Evolutionary conservation across 208 protist species (phyloP), one percentile per base, ranked within the genome.

Genomic region (Crithidia thermophila): DNA sequence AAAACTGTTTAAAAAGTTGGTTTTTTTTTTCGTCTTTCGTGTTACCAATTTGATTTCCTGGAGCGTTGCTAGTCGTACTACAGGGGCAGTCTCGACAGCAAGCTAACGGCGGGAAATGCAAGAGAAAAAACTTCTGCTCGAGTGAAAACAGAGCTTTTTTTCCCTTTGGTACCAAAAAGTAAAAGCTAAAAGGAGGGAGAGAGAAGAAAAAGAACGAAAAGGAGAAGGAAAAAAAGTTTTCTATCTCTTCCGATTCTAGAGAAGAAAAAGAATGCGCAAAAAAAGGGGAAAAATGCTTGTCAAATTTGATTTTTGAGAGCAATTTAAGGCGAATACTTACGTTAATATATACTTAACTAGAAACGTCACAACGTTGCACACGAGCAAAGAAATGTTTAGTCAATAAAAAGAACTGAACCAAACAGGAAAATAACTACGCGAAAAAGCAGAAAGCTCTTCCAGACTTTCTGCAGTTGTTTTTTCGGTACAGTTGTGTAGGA

Each of bases 361-460:
- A 56, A 51, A 23, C n/a, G n/a, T n/a, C n/a, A 21, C 3, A 43
- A 57, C 13, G 11, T 31, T 53, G 55, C 28, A 56, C 18, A 10
- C 55, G 25, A 3, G 50, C 52, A 23, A 46, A 25, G 20, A 64
- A 43, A 55, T 49, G 13, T 34, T 33, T 4, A 33, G 27, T 9
- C 7, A 21, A 39, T 27, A 52, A 30, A 59, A 3, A 37, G 42
- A 58, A 39, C 55, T 10, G 37, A 36, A 36, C 45, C 21, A 28
- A 67, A 55, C 28, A 64, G 33, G 16, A 40, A 27, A 65, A 59
- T 8, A 4, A 50, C 9, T 9, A 37, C 23, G 23, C 10, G 34
- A 51, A 51, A 28, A 67, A 37, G 51, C 45, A 36, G 57, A 16
- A 31, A 39, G 50, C 30, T n/a, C 25, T 56, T 39, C n/a, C 50